Percentiles rank a stretch among this genome's conserved stretches.
Evolutionary conservation across 2,329 filamentous ascomycete species (phyloP).

Genomic region (Zymoseptoria crescenta): DNA sequence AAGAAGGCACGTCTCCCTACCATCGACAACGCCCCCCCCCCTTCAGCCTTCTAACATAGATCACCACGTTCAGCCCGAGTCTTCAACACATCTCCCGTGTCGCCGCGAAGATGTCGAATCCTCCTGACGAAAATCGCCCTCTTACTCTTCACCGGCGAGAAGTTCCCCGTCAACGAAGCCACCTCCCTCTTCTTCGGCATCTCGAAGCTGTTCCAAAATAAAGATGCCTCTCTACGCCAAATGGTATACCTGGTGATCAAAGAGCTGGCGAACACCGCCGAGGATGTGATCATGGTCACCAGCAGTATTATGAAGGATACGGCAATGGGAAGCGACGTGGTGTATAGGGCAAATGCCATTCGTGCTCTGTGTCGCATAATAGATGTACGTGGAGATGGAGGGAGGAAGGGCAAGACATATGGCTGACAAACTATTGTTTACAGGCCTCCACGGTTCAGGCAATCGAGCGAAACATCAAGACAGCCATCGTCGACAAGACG

Average conservation of each 20-base stretch:
- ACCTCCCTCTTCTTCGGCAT: conserved; percentile 98
- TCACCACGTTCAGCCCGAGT: conserved; percentile 62
- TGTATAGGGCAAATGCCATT: conserved; percentile 94
- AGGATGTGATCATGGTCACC: conserved; percentile 99
- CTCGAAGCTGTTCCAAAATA: conserved; percentile 99
- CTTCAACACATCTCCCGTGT: conserved; percentile 96
- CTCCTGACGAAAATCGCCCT: conserved; percentile 95
- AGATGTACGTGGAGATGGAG: conserved; percentile 54
- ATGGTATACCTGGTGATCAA: conserved; percentile 99
- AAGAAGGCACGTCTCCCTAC: conserved; percentile 67
- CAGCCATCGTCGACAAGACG: conserved; percentile 97
- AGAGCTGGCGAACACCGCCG: conserved; percentile 87
- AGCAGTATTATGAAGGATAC: conserved; percentile 99
- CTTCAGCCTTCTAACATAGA: neutral
- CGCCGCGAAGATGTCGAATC: conserved; percentile 93
- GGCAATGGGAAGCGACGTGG: conserved; percentile 83
- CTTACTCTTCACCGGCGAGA: conserved; percentile 92
- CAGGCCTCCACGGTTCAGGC: conserved; percentile 92
- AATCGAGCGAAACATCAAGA: conserved; percentile 98
- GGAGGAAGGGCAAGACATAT: neutral
- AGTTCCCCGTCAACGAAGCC: conserved; percentile 93
- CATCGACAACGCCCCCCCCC: conserved; percentile 2
- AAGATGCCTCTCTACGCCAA: conserved; percentile 93
- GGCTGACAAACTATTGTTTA: neutral
- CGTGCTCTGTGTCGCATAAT: conserved; percentile 93